These are phyloP conservation scores for Fusarium longipes DNA, from an alignment of 2,329 filamentous ascomycete genomes.

Conservation along the genomic window DNA sequence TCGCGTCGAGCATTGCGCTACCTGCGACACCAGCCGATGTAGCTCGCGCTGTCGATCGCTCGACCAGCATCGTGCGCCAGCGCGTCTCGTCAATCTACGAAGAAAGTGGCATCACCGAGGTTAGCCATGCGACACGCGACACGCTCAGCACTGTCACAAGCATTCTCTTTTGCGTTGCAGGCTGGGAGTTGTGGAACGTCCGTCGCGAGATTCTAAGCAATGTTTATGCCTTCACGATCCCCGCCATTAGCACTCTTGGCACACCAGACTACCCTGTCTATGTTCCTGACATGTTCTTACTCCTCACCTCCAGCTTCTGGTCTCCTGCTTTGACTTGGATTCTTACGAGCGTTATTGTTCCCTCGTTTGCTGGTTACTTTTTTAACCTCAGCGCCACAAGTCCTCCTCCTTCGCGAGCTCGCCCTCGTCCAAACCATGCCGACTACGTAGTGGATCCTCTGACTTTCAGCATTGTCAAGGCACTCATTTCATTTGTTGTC, in stretches of 20 bases:
- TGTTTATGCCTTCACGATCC: conserved; percentile 78
- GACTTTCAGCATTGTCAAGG: conserved; percentile 91
- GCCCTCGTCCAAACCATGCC: conserved; percentile 52
- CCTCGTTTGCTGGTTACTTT: conserved; percentile 82
- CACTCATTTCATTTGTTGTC: conserved; percentile 81
- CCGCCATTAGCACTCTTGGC: conserved; percentile 66
- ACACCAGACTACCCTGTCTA: conserved; percentile 70
- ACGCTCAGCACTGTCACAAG: conserved; percentile 77
- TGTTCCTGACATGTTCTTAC: conserved; percentile 82
- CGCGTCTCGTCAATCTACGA: conserved; percentile 73
- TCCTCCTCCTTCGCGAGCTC: conserved; percentile 56
- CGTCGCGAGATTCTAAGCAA: conserved; percentile 77
- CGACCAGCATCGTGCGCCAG: conserved; percentile 72
- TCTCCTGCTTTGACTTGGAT: conserved; percentile 81
- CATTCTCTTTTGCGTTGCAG: conserved; percentile 74
- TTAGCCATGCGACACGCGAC: conserved; percentile 73
- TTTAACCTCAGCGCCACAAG: conserved; percentile 80
- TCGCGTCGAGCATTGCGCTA: conserved; percentile 71
- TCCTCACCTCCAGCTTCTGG: conserved; percentile 86
- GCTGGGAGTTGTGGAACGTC: conserved; percentile 77
- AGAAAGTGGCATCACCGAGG: conserved; percentile 73
- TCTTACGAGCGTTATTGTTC: conserved; percentile 76
- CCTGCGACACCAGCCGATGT: conserved; percentile 85
- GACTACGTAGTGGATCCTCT: conserved; percentile 82
- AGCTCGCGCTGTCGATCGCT: conserved; percentile 79